These are phyloP conservation scores for Candida smagusa DNA, from an alignment of 1,139 yeast species.

Conservation along the genomic window DNA sequence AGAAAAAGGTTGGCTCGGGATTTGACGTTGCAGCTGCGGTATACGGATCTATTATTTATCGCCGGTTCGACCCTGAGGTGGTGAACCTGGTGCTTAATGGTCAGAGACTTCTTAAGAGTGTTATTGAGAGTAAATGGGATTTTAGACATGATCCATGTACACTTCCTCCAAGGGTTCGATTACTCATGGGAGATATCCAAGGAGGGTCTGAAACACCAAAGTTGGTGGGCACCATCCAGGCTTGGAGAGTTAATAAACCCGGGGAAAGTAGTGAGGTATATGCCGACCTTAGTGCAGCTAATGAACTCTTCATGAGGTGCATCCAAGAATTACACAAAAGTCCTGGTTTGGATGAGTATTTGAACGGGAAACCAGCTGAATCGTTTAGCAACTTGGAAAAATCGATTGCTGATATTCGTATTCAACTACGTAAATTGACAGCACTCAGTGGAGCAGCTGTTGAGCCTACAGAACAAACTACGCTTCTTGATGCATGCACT, in stretches of 20 bases:
- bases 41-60: constrained; percentile 81
- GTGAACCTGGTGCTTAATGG: constrained; percentile 37
- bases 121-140: constrained; percentile 57
- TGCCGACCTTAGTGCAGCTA: constrained; percentile 53
- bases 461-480: constrained; percentile 79
- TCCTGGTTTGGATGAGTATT: constrained; percentile 6
- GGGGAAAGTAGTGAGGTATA: constrained; percentile 53
- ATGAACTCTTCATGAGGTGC: constrained; percentile 51
- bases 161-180: constrained; percentile 63
- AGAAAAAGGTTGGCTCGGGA: constrained; percentile 93
- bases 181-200: constrained; percentile 89
- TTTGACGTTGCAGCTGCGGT: constrained; percentile 96
- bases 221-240: constrained; percentile 69
- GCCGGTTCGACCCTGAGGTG: constrained; percentile 60
- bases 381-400: constrained; percentile 21
- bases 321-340: constrained; percentile 37
- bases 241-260: constrained; percentile 61
- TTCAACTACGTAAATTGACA: constrained; percentile 58
- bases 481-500: constrained; percentile 59
- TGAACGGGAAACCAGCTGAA: constrained; percentile 14
- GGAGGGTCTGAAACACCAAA: constrained; percentile 94
- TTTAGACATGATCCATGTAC: constrained; percentile 50
- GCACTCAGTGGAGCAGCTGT: constrained; percentile 72
- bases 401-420: constrained; percentile 50
- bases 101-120: constrained; percentile 12